These are phyloP conservation scores for Hyphopichia fennica DNA, from an alignment of 1,139 yeast species.

Conservation along the genomic window DNA sequence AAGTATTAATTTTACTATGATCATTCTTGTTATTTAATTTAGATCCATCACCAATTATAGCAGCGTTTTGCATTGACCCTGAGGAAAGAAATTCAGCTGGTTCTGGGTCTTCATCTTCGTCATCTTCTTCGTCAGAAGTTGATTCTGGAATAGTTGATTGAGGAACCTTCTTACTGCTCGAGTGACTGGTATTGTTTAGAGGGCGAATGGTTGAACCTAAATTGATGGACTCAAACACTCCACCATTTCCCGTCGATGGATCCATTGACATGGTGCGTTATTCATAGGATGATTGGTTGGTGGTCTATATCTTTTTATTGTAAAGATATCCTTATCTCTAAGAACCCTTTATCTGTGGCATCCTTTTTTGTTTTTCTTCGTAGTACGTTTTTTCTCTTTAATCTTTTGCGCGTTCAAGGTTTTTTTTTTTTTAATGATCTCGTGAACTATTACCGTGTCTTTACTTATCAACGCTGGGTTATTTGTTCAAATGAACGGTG, in stretches of 20 bases:
- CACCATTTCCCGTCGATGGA: not conserved
- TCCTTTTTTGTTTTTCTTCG: too few species aligned
- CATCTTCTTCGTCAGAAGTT: slow-evolving; percentile 18
- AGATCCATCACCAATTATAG: not conserved
- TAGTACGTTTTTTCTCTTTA: not conserved
- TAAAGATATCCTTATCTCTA: too few species aligned
- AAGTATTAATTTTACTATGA: slow-evolving; percentile 2
- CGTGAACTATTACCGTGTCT: too few species aligned
- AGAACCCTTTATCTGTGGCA: not conserved
- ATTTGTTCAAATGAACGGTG: too few species aligned
- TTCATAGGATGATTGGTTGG: not conserved
- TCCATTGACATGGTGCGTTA: not conserved
- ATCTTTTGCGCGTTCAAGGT: not conserved
- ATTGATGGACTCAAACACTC: slow-evolving; percentile 16
- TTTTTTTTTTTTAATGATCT: not conserved
- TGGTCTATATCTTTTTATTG: not conserved
- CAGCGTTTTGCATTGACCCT: slow-evolving; percentile 8
- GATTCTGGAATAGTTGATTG: slow-evolving; percentile 11
- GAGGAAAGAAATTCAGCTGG: slow-evolving; percentile 31
- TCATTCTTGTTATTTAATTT: not conserved
- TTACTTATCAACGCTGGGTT: not conserved
- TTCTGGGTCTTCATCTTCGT: slow-evolving; percentile 23
- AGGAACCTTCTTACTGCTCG: not conserved
- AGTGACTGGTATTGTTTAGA: not conserved
- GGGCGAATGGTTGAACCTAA: slow-evolving; percentile 14